Evolutionary conservation across 2,329 filamentous ascomycete species (phyloP), one percentile per base, ranked within the genome.

Genomic region (Fusarium dlaminii): DNA sequence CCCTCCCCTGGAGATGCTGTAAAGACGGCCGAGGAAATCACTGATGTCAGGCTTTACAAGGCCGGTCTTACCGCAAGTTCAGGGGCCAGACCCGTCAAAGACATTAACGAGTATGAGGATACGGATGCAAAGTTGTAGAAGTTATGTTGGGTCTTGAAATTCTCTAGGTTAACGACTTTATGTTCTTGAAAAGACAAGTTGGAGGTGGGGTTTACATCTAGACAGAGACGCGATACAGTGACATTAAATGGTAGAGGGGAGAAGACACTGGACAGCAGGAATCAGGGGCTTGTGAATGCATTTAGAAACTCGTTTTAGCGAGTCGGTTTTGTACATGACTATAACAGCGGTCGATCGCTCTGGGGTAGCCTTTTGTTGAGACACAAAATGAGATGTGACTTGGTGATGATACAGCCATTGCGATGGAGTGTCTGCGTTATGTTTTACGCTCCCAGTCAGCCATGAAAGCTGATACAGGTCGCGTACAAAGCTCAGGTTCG

Each of bases 21-120:
- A 9, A 76, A 77, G 40, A 66, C 73, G 18, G 81, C 91, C 2
- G 83, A 87, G 24, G 84, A 92, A 59, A 95, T 98, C 77, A 90
- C 90, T 52, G 94, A 97, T 79, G 92, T 98, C 7, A 88, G 92
- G 69, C 88, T 89, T 36, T 98, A 92, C 88, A 97, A 96, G 87
- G 91, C 93, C 2, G 87, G 90, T 20, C 86, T 98, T 77, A 85
- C 89, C 67, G 88, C 94, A 34, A 96, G 91, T 72, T 87, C 89
- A 29, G 96, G 94, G 2, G 90, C 95, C 4, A 87, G 87, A 70
- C 90, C 95, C 0, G 89, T 93, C 36, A 91, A 89, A 79, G 92
- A 96, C 74, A 82, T 98, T 63, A 92, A 88, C 70, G 93, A 95
- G 79, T 98, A 96, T 82, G 93, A 98, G 81, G 96, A 98, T 68